Evolutionary conservation across 352 stramenopile genomes (phyloP).

Genomic region (Hyaloperonospora arabidopsidis): DNA sequence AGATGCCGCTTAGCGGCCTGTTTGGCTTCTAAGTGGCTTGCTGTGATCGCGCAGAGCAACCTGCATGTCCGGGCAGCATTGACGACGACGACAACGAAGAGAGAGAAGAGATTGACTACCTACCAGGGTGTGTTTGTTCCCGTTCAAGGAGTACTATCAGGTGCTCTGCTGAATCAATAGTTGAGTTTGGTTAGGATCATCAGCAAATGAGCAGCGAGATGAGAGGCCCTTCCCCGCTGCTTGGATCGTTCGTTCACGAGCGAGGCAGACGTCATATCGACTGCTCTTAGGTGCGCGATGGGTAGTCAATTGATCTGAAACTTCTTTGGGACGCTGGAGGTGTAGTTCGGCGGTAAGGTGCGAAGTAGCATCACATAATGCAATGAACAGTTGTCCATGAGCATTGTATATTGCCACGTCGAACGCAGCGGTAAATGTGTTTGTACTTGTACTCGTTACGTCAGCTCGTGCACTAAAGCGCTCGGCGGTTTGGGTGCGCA

Average conservation of each 20-base stretch:
- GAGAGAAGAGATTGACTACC: slow-evolving; percentile 19
- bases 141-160: slow-evolving; percentile 83
- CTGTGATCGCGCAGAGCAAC: slow-evolving; percentile 13
- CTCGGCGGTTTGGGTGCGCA: slow-evolving; percentile 61
- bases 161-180: slow-evolving; percentile 79
- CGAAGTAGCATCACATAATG: slow-evolving; percentile 23
- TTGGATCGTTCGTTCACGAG: slow-evolving; percentile 27
- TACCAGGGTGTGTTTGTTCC: slow-evolving; percentile 67
- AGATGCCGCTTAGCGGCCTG: slow-evolving; percentile 68
- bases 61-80: slow-evolving; percentile 5
- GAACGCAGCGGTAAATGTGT: neutral
- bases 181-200: slow-evolving; percentile 69
- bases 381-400: slow-evolving; percentile 24
- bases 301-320: slow-evolving; percentile 18
- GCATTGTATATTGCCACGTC: neutral
- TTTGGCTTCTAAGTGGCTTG: slow-evolving; percentile 71
- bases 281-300: slow-evolving; percentile 74
- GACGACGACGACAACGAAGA: slow-evolving; percentile 22
- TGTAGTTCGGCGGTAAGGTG: slow-evolving; percentile 12
- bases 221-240: slow-evolving; percentile 47
- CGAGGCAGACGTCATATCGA: slow-evolving; percentile 40
- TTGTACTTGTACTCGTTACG: too few relatives aligned
- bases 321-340: slow-evolving; percentile 15
- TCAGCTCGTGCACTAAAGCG: slow-evolving; percentile 16
- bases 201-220: slow-evolving; percentile 44